Conservation (phyloP, 495 filamentous ascomycete species). For the Jackrogersella multiformis region DNA sequence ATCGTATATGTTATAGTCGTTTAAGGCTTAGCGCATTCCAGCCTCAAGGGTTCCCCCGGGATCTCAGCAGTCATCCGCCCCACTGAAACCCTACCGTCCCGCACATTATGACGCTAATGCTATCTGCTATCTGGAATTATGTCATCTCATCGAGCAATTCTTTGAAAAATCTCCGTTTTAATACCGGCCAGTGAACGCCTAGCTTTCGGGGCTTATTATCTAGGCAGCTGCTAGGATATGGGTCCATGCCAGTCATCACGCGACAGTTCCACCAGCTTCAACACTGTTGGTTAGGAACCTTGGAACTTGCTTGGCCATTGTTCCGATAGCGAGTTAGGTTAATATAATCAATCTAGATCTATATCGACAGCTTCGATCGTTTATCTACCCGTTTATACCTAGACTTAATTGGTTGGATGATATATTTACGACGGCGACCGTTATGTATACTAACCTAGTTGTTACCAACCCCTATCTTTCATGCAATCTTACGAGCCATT, state of each 20-base stretch:
- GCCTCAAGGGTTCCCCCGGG: constrained; percentile 20
- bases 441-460: too few species aligned
- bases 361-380: neutral
- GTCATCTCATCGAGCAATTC: constrained; percentile 48
- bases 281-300: neutral
- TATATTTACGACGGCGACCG: neutral
- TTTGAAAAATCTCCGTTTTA: constrained; percentile 20
- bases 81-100: constrained; percentile 27
- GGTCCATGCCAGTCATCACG: constrained; percentile 6
- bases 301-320: too few species aligned
- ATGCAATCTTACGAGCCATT: too few species aligned
- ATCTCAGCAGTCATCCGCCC: constrained; percentile 23
- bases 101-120: constrained; percentile 33
- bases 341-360: neutral
- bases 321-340: neutral
- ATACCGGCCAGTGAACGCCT: neutral
- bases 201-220: neutral
- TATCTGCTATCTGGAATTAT: constrained; percentile 43
- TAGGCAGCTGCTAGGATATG: too few species aligned
- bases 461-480: neutral
- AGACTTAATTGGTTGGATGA: neutral
- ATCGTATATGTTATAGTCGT: constrained; percentile 26
- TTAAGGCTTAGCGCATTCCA: constrained; percentile 30
- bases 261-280: constrained; percentile 1
- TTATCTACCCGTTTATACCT: neutral